Conservation (phyloP, 2,329 filamentous ascomycete species). For the Pseudocercospora pini-densiflorae region DNA sequence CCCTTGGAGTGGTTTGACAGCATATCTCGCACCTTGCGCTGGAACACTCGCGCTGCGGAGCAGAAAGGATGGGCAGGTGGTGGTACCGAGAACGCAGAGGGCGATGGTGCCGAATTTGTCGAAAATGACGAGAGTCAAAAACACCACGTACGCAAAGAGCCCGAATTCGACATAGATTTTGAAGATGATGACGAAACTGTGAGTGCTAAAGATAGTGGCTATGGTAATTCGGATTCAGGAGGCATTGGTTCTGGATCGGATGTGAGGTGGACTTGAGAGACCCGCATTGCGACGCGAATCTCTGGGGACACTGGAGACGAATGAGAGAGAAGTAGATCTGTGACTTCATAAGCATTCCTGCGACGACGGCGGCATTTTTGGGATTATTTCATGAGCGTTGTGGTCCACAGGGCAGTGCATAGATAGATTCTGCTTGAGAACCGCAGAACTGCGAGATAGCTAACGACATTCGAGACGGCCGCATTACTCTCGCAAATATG, state of each 20-base stretch:
- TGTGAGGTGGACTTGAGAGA: conserved; percentile 24
- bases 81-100: conserved; percentile 57
- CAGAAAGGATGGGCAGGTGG: conserved; percentile 79
- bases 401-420: neutral
- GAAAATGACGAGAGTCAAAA: conserved; percentile 48
- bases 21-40: conserved; percentile 86
- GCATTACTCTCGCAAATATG: neutral
- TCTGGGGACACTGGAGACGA: neutral
- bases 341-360: conserved; percentile 2
- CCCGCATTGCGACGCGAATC: neutral
- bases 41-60: conserved; percentile 90
- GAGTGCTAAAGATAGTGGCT: conserved; percentile 39
- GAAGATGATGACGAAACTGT: conserved; percentile 61
- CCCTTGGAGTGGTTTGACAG: conserved; percentile 97
- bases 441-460: neutral
- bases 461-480: neutral
- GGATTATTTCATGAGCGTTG: neutral
- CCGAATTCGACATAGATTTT: conserved; percentile 93
- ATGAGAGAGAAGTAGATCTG: neutral
- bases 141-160: conserved; percentile 42
- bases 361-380: neutral
- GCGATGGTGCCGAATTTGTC: conserved; percentile 35
- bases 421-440: neutral
- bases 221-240: conserved; percentile 26
- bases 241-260: conserved; percentile 25